phyloP scores from a whole-genome alignment of 768 basidiomycete species.

The Suillus alpinus region DNA sequence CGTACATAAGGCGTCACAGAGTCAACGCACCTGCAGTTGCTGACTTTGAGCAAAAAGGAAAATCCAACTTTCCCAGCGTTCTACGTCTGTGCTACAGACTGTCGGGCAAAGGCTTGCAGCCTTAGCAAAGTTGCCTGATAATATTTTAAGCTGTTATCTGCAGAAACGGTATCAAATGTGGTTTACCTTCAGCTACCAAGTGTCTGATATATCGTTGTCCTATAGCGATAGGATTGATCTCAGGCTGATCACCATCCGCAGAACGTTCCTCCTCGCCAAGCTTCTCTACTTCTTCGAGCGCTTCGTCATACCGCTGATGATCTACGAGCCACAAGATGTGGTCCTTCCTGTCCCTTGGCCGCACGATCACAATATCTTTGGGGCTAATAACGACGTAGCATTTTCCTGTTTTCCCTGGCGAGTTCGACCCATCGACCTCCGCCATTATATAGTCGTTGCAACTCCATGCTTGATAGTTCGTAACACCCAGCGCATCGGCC shows the following conservation, averaged over 20 bases:
- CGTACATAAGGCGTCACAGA: background rate
- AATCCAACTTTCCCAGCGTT: conserved; percentile 96
- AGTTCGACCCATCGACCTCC: conserved; percentile 36
- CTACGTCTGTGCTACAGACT: conserved; percentile 75
- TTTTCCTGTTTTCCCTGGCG: conserved; percentile 31
- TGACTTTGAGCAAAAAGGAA: conserved; percentile 82
- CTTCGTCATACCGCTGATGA: conserved; percentile 82
- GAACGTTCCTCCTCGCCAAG: conserved; percentile 34
- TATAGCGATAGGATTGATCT: conserved; percentile 62
- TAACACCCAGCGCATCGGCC: conserved; percentile 77
- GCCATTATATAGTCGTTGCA: conserved; percentile 90
- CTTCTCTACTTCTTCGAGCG: conserved; percentile 75
- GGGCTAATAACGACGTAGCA: conserved; percentile 87
- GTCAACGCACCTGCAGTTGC: conserved; percentile 64
- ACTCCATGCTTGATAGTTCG: conserved; percentile 77
- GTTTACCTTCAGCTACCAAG: conserved; percentile 75
- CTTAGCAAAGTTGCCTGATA: conserved; percentile 60
- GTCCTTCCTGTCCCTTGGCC: conserved; percentile 82
- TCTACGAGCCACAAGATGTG: conserved; percentile 94
- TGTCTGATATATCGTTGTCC: conserved; percentile 86
- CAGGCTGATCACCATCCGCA: conserved; percentile 34
- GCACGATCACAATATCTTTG: conserved; percentile 82
- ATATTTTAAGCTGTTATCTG: background rate
- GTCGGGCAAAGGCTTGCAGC: conserved; percentile 84
- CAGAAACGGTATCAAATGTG: background rate